Evolutionary conservation across 345 rosid genomes (phyloP), one percentile per base, ranked within the genome.

Genomic region (Triadica sebifera): DNA sequence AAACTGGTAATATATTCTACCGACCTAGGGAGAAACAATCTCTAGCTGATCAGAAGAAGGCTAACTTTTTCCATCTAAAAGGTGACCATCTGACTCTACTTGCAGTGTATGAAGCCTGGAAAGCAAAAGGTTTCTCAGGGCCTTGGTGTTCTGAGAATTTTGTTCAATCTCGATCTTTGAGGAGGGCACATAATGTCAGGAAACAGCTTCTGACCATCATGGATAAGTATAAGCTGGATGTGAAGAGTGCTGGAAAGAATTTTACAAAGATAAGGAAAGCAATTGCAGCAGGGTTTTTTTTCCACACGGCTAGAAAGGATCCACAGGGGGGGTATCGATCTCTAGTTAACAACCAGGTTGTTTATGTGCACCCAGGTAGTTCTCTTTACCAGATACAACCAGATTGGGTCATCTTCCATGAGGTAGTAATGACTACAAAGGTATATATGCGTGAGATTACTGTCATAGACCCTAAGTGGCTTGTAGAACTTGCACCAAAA

Each of bases 81-180:
- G 98, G 97, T 59, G 98, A 92, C 79, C 97, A 92, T 80, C 78
- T 94, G 88, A 94, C 97, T n/a, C 82, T 90, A 65, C 93, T 94
- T 61, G 97, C 97, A 19, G 92, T 92, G 0, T 94, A 94, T 45
- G 96, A 92, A 81, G 96, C 94, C 47, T 94, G 98, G 98, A 94
- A 90, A 81, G 92, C 89, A 1, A 89, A 92, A 67, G 89, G 87
- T 78, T 92, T 90, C 82, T 89, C 97, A 4, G 96, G 91, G 53
- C 92, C 96, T 46, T 94, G 93, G 97, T 94, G 98, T 81, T 89
- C 85, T 50, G 97, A 92, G 82, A 94, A 92, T 69, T 94, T 94
- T 80, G 88, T 94, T 47, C 93, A 88, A 85, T 84, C 90, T 58
- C 83, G 91, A 41, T 92, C 97, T 0, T 81, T 94, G 80, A 85